Evolutionary conservation across 805 yeast species (phyloP).

Genomic region (Saccharomycopsis capsularis): DNA sequence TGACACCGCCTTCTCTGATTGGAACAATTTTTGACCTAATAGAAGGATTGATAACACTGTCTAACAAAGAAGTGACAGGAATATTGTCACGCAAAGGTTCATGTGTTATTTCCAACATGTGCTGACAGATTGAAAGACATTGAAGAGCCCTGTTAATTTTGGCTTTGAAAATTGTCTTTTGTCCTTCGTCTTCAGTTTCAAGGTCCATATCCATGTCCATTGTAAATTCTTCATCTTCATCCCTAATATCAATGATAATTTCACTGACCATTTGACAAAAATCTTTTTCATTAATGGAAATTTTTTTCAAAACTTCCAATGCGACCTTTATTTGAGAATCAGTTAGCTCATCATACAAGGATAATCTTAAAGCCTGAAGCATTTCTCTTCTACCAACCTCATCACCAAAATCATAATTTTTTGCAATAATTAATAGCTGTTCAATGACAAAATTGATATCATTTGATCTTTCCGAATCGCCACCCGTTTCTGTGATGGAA

Average conservation of each 20-base stretch:
- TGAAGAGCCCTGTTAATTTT: slow-evolving; percentile 33
- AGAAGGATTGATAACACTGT: slow-evolving; percentile 74
- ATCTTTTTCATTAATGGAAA: slow-evolving; percentile 76
- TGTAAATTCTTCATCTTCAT: slow-evolving; percentile 36
- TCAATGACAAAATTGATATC: slow-evolving; percentile 68
- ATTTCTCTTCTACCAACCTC: slow-evolving; percentile 82
- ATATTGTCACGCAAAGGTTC: slow-evolving; percentile 59
- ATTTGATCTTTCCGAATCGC: slow-evolving; percentile 27
- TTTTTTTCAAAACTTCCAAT: slow-evolving; percentile 56
- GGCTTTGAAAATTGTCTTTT: slow-evolving; percentile 23
- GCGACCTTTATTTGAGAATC: slow-evolving; percentile 49
- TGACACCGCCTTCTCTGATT: slow-evolving; percentile 59
- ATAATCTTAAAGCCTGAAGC: slow-evolving; percentile 52
- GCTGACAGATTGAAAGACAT: slow-evolving; percentile 62
- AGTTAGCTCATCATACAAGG: slow-evolving; percentile 49
- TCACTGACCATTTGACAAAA: slow-evolving; percentile 81
- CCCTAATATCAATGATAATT: slow-evolving; percentile 77
- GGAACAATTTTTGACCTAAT: slow-evolving; percentile 50
- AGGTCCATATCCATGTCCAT: slow-evolving; percentile 26
- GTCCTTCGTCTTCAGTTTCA: slow-evolving; percentile 24
- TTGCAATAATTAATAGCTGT: slow-evolving; percentile 62
- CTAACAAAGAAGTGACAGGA: slow-evolving; percentile 61
- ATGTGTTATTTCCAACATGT: slow-evolving; percentile 59
- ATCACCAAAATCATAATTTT: slow-evolving; percentile 77
- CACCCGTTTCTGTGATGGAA: slow-evolving; percentile 23